Evolutionary conservation across 306 rosid genomes (phyloP).

Genomic region (Astragalus membranaceus): DNA sequence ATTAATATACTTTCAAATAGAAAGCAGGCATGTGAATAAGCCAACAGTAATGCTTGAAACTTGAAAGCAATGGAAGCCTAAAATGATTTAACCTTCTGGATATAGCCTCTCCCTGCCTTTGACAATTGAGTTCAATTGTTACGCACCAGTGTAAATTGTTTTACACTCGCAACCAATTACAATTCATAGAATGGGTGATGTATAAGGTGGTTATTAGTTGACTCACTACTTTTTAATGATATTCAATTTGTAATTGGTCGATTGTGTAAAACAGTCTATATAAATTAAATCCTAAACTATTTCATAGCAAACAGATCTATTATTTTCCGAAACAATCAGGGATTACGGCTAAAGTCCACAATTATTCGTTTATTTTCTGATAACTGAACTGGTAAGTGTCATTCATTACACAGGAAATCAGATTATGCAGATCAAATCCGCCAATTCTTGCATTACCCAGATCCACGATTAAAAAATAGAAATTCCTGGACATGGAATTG

Average conservation of each 20-base stretch:
- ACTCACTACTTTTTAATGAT: too few species aligned
- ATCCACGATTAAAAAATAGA: conserved; percentile 28
- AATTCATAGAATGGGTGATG: too few species aligned
- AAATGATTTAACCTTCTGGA: neutral
- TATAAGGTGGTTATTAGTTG: too few species aligned
- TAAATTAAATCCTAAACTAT: too few species aligned
- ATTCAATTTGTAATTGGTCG: too few species aligned
- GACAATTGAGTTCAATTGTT: neutral
- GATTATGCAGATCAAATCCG: neutral
- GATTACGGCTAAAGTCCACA: neutral
- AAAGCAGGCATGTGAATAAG: conserved; percentile 13
- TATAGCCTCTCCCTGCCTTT: neutral
- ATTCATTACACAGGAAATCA: conserved; percentile 1
- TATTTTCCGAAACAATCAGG: neutral
- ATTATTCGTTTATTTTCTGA: neutral
- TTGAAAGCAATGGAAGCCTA: neutral
- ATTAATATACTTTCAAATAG: conserved; percentile 25
- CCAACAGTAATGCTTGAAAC: neutral
- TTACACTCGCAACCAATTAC: too few species aligned
- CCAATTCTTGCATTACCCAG: conserved; percentile 9
- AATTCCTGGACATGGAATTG: conserved; percentile 9
- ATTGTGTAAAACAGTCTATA: too few species aligned
- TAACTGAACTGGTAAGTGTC: neutral
- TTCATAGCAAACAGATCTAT: too few species aligned
- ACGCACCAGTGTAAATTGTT: too few species aligned